Evolutionary conservation across 495 filamentous ascomycete genomes (phyloP).

Genomic region (Tirmania nivea): DNA sequence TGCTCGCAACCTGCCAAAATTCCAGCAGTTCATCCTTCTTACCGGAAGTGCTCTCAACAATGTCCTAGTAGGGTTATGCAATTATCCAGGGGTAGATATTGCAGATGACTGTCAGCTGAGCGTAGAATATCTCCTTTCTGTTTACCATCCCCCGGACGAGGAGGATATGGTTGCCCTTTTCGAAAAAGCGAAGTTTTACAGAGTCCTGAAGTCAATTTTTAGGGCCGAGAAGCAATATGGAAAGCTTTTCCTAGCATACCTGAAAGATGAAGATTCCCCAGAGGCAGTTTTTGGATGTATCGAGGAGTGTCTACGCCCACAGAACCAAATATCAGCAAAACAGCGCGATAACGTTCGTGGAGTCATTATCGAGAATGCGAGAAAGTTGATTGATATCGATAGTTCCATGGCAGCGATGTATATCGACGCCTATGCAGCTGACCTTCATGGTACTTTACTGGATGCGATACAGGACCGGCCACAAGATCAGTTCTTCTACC

Average conservation of each 20-base stretch:
- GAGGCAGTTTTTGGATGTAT: slow-evolving; percentile 58
- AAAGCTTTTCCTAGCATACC: slow-evolving; percentile 56
- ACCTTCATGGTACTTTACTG: slow-evolving; percentile 51
- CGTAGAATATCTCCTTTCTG: slow-evolving; percentile 78
- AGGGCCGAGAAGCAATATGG: slow-evolving; percentile 58
- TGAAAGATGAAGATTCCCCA: slow-evolving; percentile 62
- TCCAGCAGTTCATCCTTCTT: slow-evolving; percentile 82
- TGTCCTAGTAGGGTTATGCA: slow-evolving; percentile 62
- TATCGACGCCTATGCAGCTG: slow-evolving; percentile 41
- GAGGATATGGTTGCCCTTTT: slow-evolving; percentile 53
- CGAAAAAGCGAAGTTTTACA: slow-evolving; percentile 62
- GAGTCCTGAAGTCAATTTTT: slow-evolving; percentile 83
- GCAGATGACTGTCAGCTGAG: slow-evolving; percentile 90
- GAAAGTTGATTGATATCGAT: slow-evolving; percentile 47
- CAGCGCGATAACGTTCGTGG: slow-evolving; percentile 54
- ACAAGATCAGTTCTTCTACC: slow-evolving; percentile 50
- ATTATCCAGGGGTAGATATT: slow-evolving; percentile 57
- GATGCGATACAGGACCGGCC: slow-evolving; percentile 39
- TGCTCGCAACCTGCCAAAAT: slow-evolving; percentile 87
- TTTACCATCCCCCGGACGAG: slow-evolving; percentile 75
- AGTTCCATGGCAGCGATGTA: slow-evolving; percentile 44
- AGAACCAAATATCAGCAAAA: slow-evolving; percentile 44
- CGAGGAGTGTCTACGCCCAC: slow-evolving; percentile 54
- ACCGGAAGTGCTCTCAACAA: slow-evolving; percentile 65
- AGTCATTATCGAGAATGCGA: slow-evolving; percentile 46